phyloP scores from a whole-genome alignment of 257 asterid genomes.

The Jaltomata sinuosa region DNA sequence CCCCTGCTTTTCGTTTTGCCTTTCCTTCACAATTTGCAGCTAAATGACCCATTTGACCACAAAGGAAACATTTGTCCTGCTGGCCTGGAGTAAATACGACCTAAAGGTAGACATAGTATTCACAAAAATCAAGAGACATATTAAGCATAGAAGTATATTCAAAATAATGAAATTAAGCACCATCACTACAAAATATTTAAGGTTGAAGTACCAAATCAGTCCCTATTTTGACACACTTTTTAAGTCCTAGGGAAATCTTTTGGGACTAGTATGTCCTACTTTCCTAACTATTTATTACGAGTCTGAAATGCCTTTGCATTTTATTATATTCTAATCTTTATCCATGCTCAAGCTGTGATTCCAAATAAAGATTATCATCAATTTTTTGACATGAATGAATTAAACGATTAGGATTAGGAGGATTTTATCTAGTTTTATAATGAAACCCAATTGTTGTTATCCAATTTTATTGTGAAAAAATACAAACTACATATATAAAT shows the following conservation, averaged over 20 bases:
- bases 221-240: not conserved
- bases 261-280: not conserved
- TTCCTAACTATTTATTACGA: not conserved
- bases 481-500: not conserved
- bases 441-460: not conserved
- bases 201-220: not conserved
- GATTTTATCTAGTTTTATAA: not conserved
- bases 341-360: not conserved
- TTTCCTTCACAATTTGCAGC: constrained; percentile 93
- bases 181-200: not conserved
- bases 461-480: not conserved
- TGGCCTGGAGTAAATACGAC: constrained; percentile 92
- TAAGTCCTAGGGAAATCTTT: not conserved
- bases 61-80: constrained; percentile 89
- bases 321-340: not conserved
- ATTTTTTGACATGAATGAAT: not conserved
- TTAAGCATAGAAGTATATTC: not conserved
- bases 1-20: constrained; percentile 91
- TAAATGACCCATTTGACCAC: constrained; percentile 97
- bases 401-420: not conserved
- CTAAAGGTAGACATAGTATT: constrained; percentile 19
- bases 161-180: not conserved
- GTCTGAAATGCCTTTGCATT: not conserved
- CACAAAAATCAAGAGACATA: not conserved
- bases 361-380: not conserved